Evolutionary conservation across 208 protist species (phyloP).

Genomic region (Naegleria lovaniensis): DNA sequence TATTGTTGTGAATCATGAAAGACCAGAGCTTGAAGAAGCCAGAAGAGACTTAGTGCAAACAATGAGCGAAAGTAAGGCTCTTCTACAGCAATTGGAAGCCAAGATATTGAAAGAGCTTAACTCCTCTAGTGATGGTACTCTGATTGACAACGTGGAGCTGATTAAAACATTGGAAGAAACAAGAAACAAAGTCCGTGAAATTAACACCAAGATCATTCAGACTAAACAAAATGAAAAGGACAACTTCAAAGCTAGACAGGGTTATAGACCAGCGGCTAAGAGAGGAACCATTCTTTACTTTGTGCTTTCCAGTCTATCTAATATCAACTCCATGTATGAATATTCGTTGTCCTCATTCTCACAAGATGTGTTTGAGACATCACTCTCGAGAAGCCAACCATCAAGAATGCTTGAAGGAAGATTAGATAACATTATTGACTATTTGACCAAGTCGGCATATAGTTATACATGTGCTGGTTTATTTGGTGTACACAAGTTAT

Average conservation of each 20-base stretch:
- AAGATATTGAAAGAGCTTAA: slow-evolving; percentile 92
- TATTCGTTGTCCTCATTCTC: slow-evolving; percentile 95
- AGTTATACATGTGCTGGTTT: slow-evolving; percentile 95
- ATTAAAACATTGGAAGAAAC: slow-evolving; percentile 96
- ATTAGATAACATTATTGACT: slow-evolving; percentile 91
- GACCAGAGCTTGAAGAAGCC: slow-evolving; percentile 88
- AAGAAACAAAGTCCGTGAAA: slow-evolving; percentile 91
- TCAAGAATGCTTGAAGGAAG: slow-evolving; percentile 83
- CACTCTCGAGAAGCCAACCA: slow-evolving; percentile 80
- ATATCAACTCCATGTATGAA: slow-evolving; percentile 98
- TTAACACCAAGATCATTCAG: slow-evolving; percentile 87
- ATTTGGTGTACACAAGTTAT: slow-evolving; percentile 96
- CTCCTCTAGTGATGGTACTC: slow-evolving; percentile 86
- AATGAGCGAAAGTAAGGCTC: slow-evolving; percentile 88
- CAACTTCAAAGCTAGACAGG: slow-evolving; percentile 86
- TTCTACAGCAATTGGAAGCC: slow-evolving; percentile 95
- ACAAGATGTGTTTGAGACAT: slow-evolving; percentile 90
- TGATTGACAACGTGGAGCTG: slow-evolving; percentile 96
- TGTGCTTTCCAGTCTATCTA: slow-evolving; percentile 84
- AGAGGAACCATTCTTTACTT: slow-evolving; percentile 96
- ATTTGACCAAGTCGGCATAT: slow-evolving; percentile 93
- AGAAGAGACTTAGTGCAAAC: slow-evolving; percentile 88
- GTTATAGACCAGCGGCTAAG: slow-evolving; percentile 89
- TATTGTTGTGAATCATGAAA: slow-evolving; percentile 92
- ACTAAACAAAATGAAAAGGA: slow-evolving; percentile 85